Evolutionary conservation across 2,329 filamentous ascomycete species (phyloP), one percentile per base, ranked within the genome.

Genomic region (Camptophora hylomeconis): DNA sequence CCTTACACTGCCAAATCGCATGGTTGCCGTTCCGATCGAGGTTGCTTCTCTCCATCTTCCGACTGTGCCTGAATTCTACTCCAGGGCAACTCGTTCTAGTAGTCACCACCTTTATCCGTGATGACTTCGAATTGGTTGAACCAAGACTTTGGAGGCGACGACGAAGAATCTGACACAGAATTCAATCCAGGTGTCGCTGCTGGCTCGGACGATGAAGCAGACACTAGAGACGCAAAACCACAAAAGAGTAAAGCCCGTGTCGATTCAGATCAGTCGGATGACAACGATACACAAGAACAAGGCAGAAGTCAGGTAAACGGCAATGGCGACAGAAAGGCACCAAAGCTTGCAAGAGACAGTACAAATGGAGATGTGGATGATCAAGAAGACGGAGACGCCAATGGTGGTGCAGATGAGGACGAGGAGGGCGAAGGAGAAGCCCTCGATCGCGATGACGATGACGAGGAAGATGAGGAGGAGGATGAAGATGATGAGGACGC

Each of bases 101-200:
- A n/a, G n/a, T n/a, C n/a, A n/a, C n/a, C n/a, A n/a, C n/a, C n/a
- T n/a, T n/a, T n/a, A n/a, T n/a, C n/a, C n/a, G n/a, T n/a, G n/a
- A n/a, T n/a, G n/a, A n/a, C n/a, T n/a, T n/a, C n/a, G n/a, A n/a
- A n/a, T n/a, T n/a, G n/a, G n/a, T n/a, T n/a, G n/a, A n/a, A n/a
- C n/a, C n/a, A n/a, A n/a, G n/a, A n/a, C n/a, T n/a, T n/a, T n/a
- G n/a, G n/a, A n/a, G n/a, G n/a, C 17, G 66, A 65, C 30, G 41
- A 45, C 24, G 67, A 69, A 26, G 78, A 81, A 32, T 77, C 80
- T 24, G 84, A 92, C 45, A 76, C 80, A 36, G 79, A 87, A 52
- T 93, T 94, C 67, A 92, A 93, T 53, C 86, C 84, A 28, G 72
- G 68, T 26, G 76, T 78, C 12, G 77, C 72, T 36, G 72, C 82